Evolutionary conservation across 108 stramenopile genomes (phyloP), one percentile per base, ranked within the genome.

Genomic region (Craspedostauros australis): DNA sequence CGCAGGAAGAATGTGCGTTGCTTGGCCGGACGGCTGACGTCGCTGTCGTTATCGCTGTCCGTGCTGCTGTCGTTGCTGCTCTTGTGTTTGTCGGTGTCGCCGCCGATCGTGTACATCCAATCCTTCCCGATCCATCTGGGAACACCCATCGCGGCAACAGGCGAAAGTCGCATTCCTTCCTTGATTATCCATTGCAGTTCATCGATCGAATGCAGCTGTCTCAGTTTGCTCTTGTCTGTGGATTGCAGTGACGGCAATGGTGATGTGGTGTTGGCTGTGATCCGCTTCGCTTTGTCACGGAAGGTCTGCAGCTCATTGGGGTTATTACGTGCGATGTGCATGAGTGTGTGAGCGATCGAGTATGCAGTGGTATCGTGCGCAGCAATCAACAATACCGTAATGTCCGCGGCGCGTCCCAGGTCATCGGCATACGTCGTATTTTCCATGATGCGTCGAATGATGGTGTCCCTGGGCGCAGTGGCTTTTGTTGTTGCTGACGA

Each of bases 181-280:
- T n/a, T n/a, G n/a, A n/a, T n/a, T n/a, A n/a, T n/a, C n/a, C n/a
- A n/a, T n/a, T n/a, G n/a, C n/a, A n/a, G n/a, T n/a, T n/a, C n/a
- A n/a, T n/a, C n/a, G n/a, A n/a, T n/a, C n/a, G n/a, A n/a, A n/a
- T n/a, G n/a, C n/a, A n/a, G n/a, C n/a, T n/a, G n/a, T n/a, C n/a
- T n/a, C n/a, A n/a, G n/a, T n/a, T n/a, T n/a, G n/a, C n/a, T n/a
- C n/a, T n/a, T n/a, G n/a, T n/a, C n/a, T n/a, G n/a, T n/a, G n/a
- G n/a, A n/a, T n/a, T n/a, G n/a, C n/a, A n/a, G n/a, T n/a, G n/a
- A n/a, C n/a, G 28, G 66, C 66, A 39, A 75, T 38, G 7, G 64
- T 43, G 40, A 74, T n/a, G 50, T 71, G 14, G 73, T 79, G 11
- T 73, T 79, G 49, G 2, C 64, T 60, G 29, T 42, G 54, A 9